Evolutionary conservation across 208 protist genomes (phyloP), one percentile per base, ranked within the genome.

Genomic region (Crithidia expoeki): DNA sequence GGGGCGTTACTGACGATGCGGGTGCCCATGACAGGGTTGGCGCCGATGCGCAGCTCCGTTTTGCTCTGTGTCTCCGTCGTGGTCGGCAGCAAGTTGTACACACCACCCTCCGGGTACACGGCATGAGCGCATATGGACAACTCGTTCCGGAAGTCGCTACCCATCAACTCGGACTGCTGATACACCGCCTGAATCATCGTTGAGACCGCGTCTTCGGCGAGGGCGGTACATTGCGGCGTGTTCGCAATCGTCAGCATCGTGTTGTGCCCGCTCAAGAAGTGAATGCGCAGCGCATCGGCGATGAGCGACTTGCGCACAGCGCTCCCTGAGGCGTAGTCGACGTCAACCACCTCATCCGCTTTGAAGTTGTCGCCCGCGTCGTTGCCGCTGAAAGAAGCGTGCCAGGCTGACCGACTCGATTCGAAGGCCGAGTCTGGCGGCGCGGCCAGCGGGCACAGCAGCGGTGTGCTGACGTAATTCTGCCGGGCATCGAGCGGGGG

Each of bases 261-360:
- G 73, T 83, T 84, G 75, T 76, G 74, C 2, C 83, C 83, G 38
- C 69, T 62, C 10, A 85, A 47, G 33, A 80, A 78, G 70, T 85
- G 73, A 27, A 72, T 34, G 33, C 71, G 68, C 23, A 78, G 46
- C 21, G 71, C 2, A 28, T 77, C 64, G 2, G 75, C 42, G 27
- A 72, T 44, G 46, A 51, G 21, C 4, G 80, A 72, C 46, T 42
- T 23, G 36, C 47, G 32, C 12, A 71, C 32, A 9, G 59, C 57
- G 42, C 46, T 42, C 27, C 68, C 70, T 7, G 61, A 66, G 7
- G 32, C 28, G 72, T 80, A 80, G 6, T 12, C 21, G n/a, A 78
- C 70, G n/a, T 62, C 50, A 23, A 85, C 1, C 19, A 80, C 50
- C 66, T 85, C 80, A 28, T 85, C 80, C 17, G 66, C 66, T 1